A percentile compares a stretch with the other conserved stretches of the same genome.
phyloP scores from a whole-genome alignment of 2,329 filamentous ascomycete genomes.

The Botrytis byssoidea region DNA sequence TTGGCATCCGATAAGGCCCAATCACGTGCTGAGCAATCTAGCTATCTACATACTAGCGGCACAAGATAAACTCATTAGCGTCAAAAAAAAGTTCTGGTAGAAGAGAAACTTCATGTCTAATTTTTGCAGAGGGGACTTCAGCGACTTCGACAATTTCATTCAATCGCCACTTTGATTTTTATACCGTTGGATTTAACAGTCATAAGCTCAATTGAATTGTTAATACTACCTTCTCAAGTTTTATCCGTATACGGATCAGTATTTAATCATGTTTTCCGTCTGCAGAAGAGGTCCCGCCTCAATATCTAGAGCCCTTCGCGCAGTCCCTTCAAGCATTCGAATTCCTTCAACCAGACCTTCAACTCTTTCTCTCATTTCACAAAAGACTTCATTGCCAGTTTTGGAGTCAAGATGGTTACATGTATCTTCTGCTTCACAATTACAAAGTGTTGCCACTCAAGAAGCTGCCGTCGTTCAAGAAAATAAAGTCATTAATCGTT shows the following conservation, averaged over 20 bases:
- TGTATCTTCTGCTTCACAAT: conserved; percentile 30
- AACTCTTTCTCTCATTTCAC: conserved; percentile 28
- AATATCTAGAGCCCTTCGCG: conserved; percentile 34
- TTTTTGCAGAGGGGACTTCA: conserved; percentile 2
- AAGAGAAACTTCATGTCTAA: conserved; percentile 4
- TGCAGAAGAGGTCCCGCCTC: conserved; percentile 40
- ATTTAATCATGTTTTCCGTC: conserved; percentile 35
- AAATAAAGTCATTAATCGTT: conserved; percentile 32
- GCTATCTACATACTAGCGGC: neutral
- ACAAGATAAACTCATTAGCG: conserved; percentile 8
- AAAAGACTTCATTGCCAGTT: conserved; percentile 24
- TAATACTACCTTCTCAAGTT: conserved; percentile 19
- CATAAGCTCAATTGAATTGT: neutral
- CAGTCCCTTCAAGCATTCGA: conserved; percentile 29
- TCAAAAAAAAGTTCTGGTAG: conserved; percentile 5
- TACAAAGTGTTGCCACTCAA: conserved; percentile 22
- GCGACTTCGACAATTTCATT: conserved; percentile 1
- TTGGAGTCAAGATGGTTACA: conserved; percentile 35
- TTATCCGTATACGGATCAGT: conserved; percentile 19
- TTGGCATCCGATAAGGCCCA: neutral
- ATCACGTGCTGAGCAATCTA: neutral
- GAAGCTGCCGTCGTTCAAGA: conserved; percentile 5
- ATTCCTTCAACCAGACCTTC: conserved; percentile 34
- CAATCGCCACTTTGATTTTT: conserved; percentile 25
- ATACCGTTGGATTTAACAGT: conserved; percentile 7